Conservation (phyloP, 345 rosid species). For the Odontarrhena argentea region DNA sequence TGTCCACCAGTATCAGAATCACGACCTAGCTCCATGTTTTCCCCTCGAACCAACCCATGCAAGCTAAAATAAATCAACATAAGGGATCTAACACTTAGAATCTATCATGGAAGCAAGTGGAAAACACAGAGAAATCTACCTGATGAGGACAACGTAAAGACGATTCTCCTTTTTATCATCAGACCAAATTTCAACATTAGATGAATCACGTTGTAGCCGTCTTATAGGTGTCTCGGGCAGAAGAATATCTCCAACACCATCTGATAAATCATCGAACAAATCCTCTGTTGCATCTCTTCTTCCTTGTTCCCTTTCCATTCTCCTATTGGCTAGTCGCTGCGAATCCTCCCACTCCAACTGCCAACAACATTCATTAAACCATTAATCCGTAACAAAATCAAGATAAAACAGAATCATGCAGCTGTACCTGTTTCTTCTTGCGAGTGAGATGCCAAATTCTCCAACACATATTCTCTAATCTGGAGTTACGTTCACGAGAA, state of each 20-base stretch:
- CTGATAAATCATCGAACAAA: conserved; percentile 91
- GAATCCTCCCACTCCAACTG: conserved; percentile 79
- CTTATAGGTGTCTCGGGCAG: conserved; percentile 69
- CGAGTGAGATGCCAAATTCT: conserved; percentile 99
- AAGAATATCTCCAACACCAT: conserved; percentile 56
- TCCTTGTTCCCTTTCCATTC: conserved; percentile 84
- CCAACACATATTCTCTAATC: conserved; percentile 99
- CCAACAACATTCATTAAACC: background rate
- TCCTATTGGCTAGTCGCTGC: conserved; percentile 62
- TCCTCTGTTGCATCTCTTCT: conserved; percentile 82
- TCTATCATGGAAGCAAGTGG: background rate
- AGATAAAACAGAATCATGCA: background rate
- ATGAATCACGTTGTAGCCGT: conserved; percentile 63
- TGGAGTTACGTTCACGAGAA: conserved; percentile 87
- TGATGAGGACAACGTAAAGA: conserved; percentile 85
- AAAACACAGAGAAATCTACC: conserved; percentile 46
- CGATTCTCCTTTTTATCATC: conserved; percentile 92
- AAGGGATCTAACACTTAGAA: background rate
- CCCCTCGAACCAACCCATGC: conserved; percentile 96
- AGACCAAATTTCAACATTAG: conserved; percentile 88
- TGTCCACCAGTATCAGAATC: conserved; percentile 99
- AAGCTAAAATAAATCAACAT: conserved; percentile 47
- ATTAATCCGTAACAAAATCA: background rate
- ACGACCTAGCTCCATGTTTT: conserved; percentile 97
- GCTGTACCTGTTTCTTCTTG: conserved; percentile 87